Conservation (phyloP, 371 early-diverging fungal genomes). For the Apophysomyces sp. region DNA sequence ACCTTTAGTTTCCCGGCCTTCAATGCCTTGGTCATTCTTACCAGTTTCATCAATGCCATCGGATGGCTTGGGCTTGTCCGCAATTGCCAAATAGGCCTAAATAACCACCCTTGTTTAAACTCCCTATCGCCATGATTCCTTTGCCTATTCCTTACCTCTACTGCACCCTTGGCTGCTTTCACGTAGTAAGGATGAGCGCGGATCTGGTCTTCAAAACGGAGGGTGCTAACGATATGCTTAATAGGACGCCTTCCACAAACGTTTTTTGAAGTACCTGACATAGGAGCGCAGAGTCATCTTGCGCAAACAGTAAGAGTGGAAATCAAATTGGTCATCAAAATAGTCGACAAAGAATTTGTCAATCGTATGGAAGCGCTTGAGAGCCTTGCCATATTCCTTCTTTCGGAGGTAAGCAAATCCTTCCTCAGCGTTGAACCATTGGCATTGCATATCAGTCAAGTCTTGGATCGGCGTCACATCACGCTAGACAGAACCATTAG, state of each 20-base stretch:
- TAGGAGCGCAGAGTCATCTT: slow-evolving; percentile 90
- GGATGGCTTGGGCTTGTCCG: slow-evolving; percentile 20
- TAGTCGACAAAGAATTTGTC: slow-evolving; percentile 82
- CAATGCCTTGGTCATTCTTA: slow-evolving; percentile 31
- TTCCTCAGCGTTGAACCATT: slow-evolving; percentile 81
- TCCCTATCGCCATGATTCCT: neutral
- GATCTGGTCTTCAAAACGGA: slow-evolving; percentile 78
- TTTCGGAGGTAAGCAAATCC: slow-evolving; percentile 71
- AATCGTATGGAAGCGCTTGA: slow-evolving; percentile 86
- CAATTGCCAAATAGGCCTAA: neutral
- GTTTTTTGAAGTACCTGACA: slow-evolving; percentile 39
- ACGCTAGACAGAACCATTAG: slow-evolving; percentile 33
- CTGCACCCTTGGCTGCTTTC: slow-evolving; percentile 76
- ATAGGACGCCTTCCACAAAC: neutral
- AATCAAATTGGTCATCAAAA: slow-evolving; percentile 95
- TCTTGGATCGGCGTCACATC: slow-evolving; percentile 84
- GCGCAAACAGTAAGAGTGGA: slow-evolving; percentile 92
- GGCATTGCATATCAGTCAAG: slow-evolving; percentile 88
- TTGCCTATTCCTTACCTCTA: slow-evolving; percentile 36
- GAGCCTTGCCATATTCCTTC: slow-evolving; percentile 75
- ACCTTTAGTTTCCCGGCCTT: neutral
- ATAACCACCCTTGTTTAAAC: no score
- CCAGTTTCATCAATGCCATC: slow-evolving; percentile 58
- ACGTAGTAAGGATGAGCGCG: slow-evolving; percentile 72
- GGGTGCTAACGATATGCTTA: slow-evolving; percentile 36